Base-by-base conservation (phyloP, 306 rosid genomes). In the Clitoria ternatea region DNA sequence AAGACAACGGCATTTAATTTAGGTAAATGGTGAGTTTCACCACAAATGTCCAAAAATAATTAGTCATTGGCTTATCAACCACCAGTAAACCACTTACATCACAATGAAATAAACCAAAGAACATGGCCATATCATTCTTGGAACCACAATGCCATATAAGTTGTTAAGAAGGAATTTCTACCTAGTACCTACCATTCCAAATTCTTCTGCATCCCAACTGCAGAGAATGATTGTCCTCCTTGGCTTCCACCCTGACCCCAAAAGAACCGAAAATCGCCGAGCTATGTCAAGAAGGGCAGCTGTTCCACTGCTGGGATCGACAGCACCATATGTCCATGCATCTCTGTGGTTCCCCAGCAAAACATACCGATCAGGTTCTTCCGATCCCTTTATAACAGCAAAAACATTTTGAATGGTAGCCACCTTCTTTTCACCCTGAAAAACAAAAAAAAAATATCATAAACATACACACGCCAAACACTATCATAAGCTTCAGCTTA, bases 281-380 rank as follows among this genome's bases (percentile, higher is more conserved):
- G 97, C 97, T 40, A 93, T 70, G 80, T 93, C 98, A 11, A 93
- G 98, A 50, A 93, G 68, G 1, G 92, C 88, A 24, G 98, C 97
- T 20, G 98, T 93, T 48, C 98, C 98, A 67, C 98, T 93, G 84
- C 90, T 83, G 37, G 98, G 98, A 57, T 93, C 98, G 57, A 93
- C 98, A 61, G 98, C 97, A 33, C 98, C 98, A 70, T 79, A 93
- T 0, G 94, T 87, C 98, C 98, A 93, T 57, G 98, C 98, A 84
- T 93, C 98, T 83, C 98, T 85, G 61, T 94, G 97, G 77, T 94
- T 94, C 27, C 98, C 98, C 52, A 94, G 93, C 47, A 94, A 79
- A 82, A 94, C 98, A 85, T 77, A 82, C 30, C 98, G 86, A 79
- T 94, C 97, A 11, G 96, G 89, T 77, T 94, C 98, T 79, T 90